A percentile compares a stretch with the other conserved stretches of the same genome.
phyloP scores from a whole-genome alignment of 129 eudicot genomes.

The Saposhnikovia divaricata region DNA sequence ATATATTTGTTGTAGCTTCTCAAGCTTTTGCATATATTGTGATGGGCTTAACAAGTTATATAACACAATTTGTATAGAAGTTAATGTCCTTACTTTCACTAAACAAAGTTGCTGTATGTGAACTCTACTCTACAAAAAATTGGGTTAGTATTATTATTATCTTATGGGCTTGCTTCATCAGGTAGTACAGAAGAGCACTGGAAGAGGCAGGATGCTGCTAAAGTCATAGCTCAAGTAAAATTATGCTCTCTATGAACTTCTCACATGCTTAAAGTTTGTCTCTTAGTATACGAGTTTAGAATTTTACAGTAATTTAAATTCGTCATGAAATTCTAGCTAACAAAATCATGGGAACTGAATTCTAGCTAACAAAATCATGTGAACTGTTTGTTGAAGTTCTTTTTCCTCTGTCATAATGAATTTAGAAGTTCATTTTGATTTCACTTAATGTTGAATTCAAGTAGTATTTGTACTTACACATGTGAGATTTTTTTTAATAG shows the following conservation, averaged over 20 bases:
- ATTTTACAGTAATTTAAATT: conserved; percentile 1
- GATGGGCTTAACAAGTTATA: neutral
- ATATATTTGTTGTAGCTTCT: neutral
- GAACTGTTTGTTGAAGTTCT: neutral
- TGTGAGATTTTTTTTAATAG: neutral
- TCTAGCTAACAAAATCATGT: neutral
- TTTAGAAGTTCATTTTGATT: neutral
- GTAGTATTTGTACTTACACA: neutral
- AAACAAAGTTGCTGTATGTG: neutral
- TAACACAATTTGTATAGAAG: neutral
- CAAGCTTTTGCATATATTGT: neutral
- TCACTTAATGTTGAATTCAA: neutral
- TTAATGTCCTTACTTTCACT: neutral
- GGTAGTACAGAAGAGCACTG: conserved; percentile 91
- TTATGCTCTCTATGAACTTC: neutral
- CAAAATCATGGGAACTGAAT: neutral
- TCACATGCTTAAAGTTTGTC: conserved; percentile 1
- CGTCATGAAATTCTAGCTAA: neutral
- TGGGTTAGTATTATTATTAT: neutral
- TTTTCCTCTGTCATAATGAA: neutral
- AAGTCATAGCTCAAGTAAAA: conserved; percentile 51
- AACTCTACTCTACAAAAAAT: neutral
- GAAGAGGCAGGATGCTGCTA: conserved; percentile 91
- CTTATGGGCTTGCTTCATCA: conserved; percentile 19
- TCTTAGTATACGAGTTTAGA: neutral